These are phyloP conservation scores for Phaeotremella skinneri DNA, from an alignment of 768 basidiomycete species.

Conservation along the genomic window DNA sequence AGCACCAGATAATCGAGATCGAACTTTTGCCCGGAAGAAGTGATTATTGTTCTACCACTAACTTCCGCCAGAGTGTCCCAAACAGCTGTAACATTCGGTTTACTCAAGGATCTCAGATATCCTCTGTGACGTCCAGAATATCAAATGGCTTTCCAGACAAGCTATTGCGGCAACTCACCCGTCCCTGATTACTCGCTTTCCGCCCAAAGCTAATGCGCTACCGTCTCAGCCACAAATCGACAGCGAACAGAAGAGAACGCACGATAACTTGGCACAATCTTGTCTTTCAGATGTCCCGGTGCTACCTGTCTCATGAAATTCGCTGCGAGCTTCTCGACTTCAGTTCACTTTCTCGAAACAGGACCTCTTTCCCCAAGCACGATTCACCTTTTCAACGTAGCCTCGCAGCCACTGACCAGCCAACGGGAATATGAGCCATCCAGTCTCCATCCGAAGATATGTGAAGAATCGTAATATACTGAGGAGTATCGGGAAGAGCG, in stretches of 20 bases:
- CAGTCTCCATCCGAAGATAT: constrained; percentile 11
- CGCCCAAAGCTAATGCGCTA: constrained; percentile 19
- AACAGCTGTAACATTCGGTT: constrained; percentile 25
- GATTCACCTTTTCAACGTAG: constrained; percentile 17
- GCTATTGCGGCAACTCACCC: constrained; percentile 11
- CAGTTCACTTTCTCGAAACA: constrained; percentile 16
- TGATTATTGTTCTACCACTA: constrained; percentile 3
- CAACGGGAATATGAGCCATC: constrained; percentile 12
- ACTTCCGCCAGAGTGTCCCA: constrained; percentile 12
- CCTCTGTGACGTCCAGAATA: constrained; percentile 8
- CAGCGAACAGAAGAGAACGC: constrained; percentile 8
- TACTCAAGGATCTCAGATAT: constrained; percentile 17
- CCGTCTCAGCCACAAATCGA: no score
- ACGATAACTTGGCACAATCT: constrained; percentile 24
- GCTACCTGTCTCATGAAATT: constrained; percentile 18
- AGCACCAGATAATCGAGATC: constrained; percentile 22
- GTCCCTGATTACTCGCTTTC: constrained; percentile 23
- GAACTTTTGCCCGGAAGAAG: constrained; percentile 1
- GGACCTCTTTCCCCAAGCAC: constrained; percentile 2
- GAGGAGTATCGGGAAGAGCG: constrained; percentile 6
- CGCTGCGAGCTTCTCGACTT: constrained; percentile 11
- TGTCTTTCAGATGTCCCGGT: constrained; percentile 16
- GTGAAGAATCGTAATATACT: constrained; percentile 15
- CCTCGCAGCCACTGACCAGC: constrained; percentile 19
- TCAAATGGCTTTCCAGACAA: background rate